These are phyloP conservation scores for Alternaria brassicae DNA, from an alignment of 2,329 filamentous ascomycete genomes.

Conservation along the genomic window DNA sequence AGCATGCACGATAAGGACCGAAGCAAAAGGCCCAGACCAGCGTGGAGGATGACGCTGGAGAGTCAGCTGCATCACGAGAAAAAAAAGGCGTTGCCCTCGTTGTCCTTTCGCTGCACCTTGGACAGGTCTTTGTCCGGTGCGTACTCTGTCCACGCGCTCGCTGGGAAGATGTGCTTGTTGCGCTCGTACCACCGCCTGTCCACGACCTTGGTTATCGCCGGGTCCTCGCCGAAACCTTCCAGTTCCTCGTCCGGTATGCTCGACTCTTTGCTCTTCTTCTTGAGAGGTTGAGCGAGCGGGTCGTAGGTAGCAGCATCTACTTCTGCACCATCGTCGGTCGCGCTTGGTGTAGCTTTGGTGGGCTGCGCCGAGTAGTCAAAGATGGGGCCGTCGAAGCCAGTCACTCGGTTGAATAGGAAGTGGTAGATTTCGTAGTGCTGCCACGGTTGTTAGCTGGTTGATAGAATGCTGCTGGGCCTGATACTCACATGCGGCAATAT, in stretches of 20 bases:
- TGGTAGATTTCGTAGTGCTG: slow-evolving; percentile 98
- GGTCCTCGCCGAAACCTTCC: slow-evolving; percentile 81
- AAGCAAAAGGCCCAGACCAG: background rate
- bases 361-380: slow-evolving; percentile 75
- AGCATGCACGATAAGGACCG: background rate
- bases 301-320: slow-evolving; percentile 47
- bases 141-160: slow-evolving; percentile 94
- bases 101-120: slow-evolving; percentile 78
- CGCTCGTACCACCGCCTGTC: slow-evolving; percentile 96
- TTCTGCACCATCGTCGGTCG: slow-evolving; percentile 25
- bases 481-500: slow-evolving; percentile 86
- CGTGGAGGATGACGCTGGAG: background rate
- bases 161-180: slow-evolving; percentile 98
- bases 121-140: slow-evolving; percentile 88
- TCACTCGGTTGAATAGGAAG: slow-evolving; percentile 88
- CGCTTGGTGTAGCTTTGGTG: slow-evolving; percentile 51
- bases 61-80: slow-evolving; percentile 38
- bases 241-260: slow-evolving; percentile 56
- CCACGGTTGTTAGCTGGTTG: slow-evolving; percentile 18
- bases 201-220: slow-evolving; percentile 87
- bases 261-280: slow-evolving; percentile 46
- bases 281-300: slow-evolving; percentile 49
- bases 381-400: slow-evolving; percentile 75
- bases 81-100: slow-evolving; percentile 92
- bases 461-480: background rate